phyloP scores from a whole-genome alignment of 169 alveolate species.

The Fabrea salina region DNA sequence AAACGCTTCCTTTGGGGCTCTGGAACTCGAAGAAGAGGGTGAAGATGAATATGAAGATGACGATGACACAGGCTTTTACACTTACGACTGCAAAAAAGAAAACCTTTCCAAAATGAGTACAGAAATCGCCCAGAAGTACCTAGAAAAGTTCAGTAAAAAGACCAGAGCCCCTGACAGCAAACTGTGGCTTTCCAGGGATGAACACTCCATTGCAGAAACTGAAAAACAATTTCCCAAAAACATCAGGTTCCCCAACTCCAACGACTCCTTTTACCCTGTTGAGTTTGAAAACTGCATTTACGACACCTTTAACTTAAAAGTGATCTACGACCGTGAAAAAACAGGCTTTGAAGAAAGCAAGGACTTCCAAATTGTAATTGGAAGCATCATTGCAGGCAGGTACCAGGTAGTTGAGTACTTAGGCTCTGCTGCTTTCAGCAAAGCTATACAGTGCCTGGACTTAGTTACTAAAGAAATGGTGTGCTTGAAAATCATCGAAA shows the following conservation, averaged over 20 bases:
- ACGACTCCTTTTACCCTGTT: background rate
- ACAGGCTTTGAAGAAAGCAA: constrained; percentile 87
- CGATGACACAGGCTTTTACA: constrained; percentile 20
- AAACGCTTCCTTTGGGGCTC: background rate
- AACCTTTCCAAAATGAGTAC: background rate
- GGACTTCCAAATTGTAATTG: constrained; percentile 85
- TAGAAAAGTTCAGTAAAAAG: background rate
- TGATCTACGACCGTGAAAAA: constrained; percentile 87
- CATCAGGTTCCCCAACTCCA: background rate
- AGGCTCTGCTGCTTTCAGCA: constrained; percentile 86
- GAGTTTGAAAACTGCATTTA: background rate
- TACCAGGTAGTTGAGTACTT: constrained; percentile 83
- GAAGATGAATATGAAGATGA: constrained; percentile 28
- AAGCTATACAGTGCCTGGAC: constrained; percentile 86
- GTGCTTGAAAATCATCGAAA: constrained; percentile 92
- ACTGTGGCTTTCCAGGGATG: too few species aligned
- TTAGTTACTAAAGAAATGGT: constrained; percentile 72
- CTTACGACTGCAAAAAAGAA: background rate
- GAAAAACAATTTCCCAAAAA: background rate
- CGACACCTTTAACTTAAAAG: constrained; percentile 83
- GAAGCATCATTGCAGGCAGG: constrained; percentile 85
- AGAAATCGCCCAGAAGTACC: constrained; percentile 12
- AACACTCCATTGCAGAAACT: background rate
- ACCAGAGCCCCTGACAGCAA: background rate
- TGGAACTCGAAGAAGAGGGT: background rate